phyloP scores from a whole-genome alignment of 2,329 filamentous ascomycete species.

The Fusarium cyanostomum region DNA sequence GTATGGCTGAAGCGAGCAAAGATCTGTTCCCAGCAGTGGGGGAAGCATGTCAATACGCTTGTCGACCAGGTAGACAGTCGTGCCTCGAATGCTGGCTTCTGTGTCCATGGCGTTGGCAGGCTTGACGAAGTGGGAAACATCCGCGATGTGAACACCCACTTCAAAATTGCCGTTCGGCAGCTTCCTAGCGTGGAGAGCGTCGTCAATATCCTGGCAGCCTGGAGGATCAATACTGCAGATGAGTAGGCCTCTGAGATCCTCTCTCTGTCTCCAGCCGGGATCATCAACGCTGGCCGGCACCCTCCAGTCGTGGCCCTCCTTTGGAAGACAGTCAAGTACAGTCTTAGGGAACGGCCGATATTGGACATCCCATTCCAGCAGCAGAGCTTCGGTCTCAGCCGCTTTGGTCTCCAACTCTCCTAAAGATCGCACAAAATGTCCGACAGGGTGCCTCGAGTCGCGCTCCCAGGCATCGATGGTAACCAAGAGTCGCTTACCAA shows the following conservation, averaged over 20 bases:
- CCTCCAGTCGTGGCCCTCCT: conserved; percentile 92
- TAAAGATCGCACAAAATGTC: conserved; percentile 92
- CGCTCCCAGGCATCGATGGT: conserved; percentile 96
- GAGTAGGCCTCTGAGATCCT: conserved; percentile 84
- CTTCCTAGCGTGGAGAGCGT: conserved; percentile 86
- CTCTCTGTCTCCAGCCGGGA: conserved; percentile 85
- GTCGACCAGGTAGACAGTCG: conserved; percentile 96
- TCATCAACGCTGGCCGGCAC: conserved; percentile 84
- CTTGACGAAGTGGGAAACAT: conserved; percentile 99
- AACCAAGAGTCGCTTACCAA: conserved; percentile 91
- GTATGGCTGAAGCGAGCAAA: conserved; percentile 96
- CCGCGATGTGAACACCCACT: conserved; percentile 97
- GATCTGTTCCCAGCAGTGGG: conserved; percentile 91
- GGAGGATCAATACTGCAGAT: conserved; percentile 98
- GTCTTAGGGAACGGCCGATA: conserved; percentile 97
- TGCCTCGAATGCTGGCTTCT: conserved; percentile 92
- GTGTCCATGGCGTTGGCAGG: conserved; percentile 97
- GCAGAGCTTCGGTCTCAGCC: conserved; percentile 94
- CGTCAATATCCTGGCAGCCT: conserved; percentile 97
- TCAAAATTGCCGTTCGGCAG: conserved; percentile 94
- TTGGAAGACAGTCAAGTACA: conserved; percentile 90
- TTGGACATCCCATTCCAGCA: conserved; percentile 96
- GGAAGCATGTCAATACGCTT: conserved; percentile 99
- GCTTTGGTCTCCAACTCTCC: conserved; percentile 96
- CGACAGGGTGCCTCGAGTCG: conserved; percentile 89